Conservation (phyloP, 139 green algal genomes). For the Dunaliella primolecta region DNA sequence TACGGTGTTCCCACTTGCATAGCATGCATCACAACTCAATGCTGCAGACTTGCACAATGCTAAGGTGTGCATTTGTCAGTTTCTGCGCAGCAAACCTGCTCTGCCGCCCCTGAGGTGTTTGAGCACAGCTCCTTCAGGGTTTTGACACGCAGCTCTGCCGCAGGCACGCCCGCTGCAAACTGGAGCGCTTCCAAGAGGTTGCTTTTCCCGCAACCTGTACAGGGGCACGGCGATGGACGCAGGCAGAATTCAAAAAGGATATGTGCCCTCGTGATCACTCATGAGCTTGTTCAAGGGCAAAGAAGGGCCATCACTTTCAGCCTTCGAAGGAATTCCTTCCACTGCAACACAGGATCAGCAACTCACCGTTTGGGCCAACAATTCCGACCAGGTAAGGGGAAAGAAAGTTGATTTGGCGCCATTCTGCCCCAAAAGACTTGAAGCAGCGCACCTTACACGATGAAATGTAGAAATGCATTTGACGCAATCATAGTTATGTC, state of each 20-base stretch:
- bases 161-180: constrained; percentile 30
- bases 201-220: constrained; percentile 42
- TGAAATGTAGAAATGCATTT: too few relatives aligned
- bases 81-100: constrained; percentile 7
- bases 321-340: too few relatives aligned
- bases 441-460: constrained; percentile 14
- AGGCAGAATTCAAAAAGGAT: background rate
- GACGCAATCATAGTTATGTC: too few relatives aligned
- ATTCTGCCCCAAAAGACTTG: constrained; percentile 20
- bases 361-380: constrained; percentile 44
- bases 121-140: constrained; percentile 23
- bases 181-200: constrained; percentile 49
- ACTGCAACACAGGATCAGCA: too few relatives aligned
- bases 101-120: background rate
- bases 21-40: too few relatives aligned
- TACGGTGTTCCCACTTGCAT: too few relatives aligned
- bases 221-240: too few relatives aligned
- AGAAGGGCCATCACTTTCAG: too few relatives aligned
- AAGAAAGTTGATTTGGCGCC: background rate
- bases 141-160: constrained; percentile 6
- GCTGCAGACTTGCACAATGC: too few relatives aligned
- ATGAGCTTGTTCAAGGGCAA: too few relatives aligned
- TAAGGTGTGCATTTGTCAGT: too few relatives aligned
- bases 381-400: constrained; percentile 21
- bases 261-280: too few relatives aligned